These are phyloP conservation scores for Chaetomium olivaceum DNA, from an alignment of 2,329 filamentous ascomycete genomes.

Conservation along the genomic window DNA sequence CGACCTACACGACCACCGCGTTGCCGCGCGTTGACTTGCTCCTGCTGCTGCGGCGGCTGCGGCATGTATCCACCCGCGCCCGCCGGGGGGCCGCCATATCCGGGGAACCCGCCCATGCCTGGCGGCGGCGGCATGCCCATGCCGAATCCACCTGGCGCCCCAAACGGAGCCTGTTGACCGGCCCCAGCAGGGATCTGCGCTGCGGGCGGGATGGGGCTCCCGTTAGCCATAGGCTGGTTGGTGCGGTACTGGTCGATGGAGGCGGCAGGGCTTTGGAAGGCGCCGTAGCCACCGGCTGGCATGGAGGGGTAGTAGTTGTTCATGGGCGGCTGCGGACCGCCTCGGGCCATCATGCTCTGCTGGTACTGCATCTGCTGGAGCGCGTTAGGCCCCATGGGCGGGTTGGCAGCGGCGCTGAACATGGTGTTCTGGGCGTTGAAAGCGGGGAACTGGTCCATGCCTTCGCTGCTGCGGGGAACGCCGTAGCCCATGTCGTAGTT, in stretches of 20 bases:
- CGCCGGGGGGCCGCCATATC: conserved; percentile 43
- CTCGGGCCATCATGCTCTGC: conserved; percentile 57
- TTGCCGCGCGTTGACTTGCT: conserved; percentile 57
- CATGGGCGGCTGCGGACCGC: conserved; percentile 48
- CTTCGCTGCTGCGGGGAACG: conserved; percentile 55
- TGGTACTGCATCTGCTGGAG: conserved; percentile 61
- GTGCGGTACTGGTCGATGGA: conserved; percentile 57
- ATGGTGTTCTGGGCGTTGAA: conserved; percentile 55
- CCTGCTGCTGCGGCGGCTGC: conserved; percentile 51
- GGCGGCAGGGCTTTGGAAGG: conserved; percentile 51
- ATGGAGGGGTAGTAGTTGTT: conserved; percentile 59
- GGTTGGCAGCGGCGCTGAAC: conserved; percentile 48
- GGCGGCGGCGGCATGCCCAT: conserved; percentile 41
- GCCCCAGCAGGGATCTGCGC: conserved; percentile 44
- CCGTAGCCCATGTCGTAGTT: conserved; percentile 56
- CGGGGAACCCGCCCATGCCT: conserved; percentile 25
- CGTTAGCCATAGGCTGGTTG: conserved; percentile 52
- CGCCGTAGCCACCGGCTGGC: conserved; percentile 56
- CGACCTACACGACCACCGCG: conserved; percentile 62
- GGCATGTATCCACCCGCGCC: conserved; percentile 51
- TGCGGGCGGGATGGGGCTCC: conserved; percentile 52
- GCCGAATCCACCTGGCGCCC: conserved; percentile 50
- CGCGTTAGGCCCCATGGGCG: conserved; percentile 50
- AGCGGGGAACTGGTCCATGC: conserved; percentile 54
- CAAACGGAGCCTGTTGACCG: conserved; percentile 46